Conservation (phyloP, 2,329 filamentous ascomycete species). For the Cladosporium sp. region DNA sequence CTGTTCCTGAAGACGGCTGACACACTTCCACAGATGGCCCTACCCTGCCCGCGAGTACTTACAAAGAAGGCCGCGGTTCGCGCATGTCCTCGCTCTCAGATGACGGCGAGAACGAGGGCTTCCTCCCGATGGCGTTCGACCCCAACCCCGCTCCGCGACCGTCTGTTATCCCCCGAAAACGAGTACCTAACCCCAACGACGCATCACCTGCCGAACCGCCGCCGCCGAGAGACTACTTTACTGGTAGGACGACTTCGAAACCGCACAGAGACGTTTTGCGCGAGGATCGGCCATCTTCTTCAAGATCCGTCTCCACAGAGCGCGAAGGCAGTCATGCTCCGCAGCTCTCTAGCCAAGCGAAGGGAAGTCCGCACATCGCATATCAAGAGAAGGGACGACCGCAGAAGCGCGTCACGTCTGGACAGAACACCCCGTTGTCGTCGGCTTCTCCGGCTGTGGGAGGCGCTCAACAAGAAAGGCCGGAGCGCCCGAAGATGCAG, state of each 20-base stretch:
- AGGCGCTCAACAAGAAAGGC: conserved; percentile 35
- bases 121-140: conserved; percentile 48
- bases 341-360: conserved; percentile 28
- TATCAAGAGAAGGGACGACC: conserved; percentile 74
- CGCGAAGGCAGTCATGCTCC: conserved; percentile 25
- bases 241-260: conserved; percentile 26
- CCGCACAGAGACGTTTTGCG: conserved; percentile 37
- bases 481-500: conserved; percentile 22
- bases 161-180: conserved; percentile 22
- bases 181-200: conserved; percentile 20
- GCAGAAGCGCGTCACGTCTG: conserved; percentile 29
- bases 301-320: conserved; percentile 42
- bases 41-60: conserved; percentile 67
- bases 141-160: conserved; percentile 34
- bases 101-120: conserved; percentile 52
- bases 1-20: conserved; percentile 13
- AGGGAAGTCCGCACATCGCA: conserved; percentile 75
- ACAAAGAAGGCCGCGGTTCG: conserved; percentile 72
- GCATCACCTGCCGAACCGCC: conserved; percentile 20
- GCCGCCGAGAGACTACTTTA: conserved; percentile 40
- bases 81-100: conserved; percentile 56
- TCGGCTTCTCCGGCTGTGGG: conserved; percentile 22
- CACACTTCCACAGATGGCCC: conserved; percentile 46
- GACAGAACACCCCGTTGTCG: conserved; percentile 9
- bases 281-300: conserved; percentile 33